phyloP scores from a whole-genome alignment of 805 yeast species.

The Metschnikowia bowlesiae region DNA sequence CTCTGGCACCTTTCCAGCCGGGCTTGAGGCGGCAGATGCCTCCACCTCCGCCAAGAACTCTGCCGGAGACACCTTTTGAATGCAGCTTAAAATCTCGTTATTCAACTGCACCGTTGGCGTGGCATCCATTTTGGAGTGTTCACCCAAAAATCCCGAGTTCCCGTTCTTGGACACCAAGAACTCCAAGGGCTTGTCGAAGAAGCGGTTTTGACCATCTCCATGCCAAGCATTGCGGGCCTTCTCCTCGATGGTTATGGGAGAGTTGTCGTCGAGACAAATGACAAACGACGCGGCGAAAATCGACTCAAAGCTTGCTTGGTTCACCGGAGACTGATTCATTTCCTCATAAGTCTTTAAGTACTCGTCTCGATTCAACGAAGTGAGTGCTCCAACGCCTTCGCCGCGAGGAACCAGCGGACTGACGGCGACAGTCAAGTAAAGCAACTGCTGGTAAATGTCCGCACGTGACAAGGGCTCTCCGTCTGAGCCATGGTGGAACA shows the following conservation, averaged over 20 bases:
- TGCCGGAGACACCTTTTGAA: conserved; percentile 45
- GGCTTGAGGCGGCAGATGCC: conserved; percentile 7
- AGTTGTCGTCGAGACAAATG: conserved; percentile 67
- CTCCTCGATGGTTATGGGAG: conserved; percentile 76
- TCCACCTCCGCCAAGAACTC: conserved; percentile 26
- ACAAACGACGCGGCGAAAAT: conserved; percentile 79
- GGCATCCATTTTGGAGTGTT: conserved; percentile 98
- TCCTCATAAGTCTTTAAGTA: conserved; percentile 62
- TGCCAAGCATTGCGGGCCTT: conserved; percentile 87
- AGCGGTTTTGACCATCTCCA: conserved; percentile 90
- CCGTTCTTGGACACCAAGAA: conserved; percentile 79
- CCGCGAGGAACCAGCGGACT: conserved; percentile 34
- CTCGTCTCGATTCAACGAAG: conserved; percentile 80
- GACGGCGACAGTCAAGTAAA: conserved; percentile 44
- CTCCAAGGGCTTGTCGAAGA: conserved; percentile 87
- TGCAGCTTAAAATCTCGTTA: conserved; percentile 60
- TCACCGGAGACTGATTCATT: conserved; percentile 56
- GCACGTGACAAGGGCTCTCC: conserved; percentile 44
- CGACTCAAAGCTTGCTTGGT: conserved; percentile 55
- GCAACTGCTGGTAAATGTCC: conserved; percentile 56
- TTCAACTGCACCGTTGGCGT: conserved; percentile 89
- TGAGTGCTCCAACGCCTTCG: conserved; percentile 69
- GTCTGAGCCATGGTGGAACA: conserved; percentile 50
- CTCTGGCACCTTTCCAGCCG: conserved; percentile 13
- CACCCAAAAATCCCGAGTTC: conserved; percentile 88